These are phyloP conservation scores for Graphium sp. DNA, from an alignment of 2,329 filamentous ascomycete species.

Conservation along the genomic window DNA sequence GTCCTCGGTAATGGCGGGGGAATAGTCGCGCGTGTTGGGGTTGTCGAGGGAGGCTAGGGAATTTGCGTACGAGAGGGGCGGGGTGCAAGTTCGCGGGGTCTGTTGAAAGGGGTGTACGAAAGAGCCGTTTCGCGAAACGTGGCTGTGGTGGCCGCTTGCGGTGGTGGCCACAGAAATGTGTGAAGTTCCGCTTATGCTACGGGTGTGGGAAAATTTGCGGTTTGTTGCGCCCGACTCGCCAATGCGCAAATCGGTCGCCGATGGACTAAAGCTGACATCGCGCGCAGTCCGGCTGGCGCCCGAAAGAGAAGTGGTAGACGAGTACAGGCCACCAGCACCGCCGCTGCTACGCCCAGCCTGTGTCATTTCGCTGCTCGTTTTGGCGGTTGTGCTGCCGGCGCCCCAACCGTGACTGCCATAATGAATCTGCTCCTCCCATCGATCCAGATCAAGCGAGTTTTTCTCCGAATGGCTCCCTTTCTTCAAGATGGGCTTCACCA, in stretches of 20 bases:
- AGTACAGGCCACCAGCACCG: too few species aligned
- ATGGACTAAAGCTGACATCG: conserved; percentile 30
- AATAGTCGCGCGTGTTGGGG: conserved; percentile 28
- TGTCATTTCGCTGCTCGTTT: conserved; percentile 4
- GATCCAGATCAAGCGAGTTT: conserved; percentile 45
- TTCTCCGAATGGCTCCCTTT: conserved; percentile 39
- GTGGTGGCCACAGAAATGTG: conserved; percentile 38
- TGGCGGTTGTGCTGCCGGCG: conserved; percentile 7
- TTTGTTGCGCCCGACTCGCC: conserved; percentile 5
- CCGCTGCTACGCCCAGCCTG: conserved; percentile 4
- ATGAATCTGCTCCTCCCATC: conserved; percentile 37
- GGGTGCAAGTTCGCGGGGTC: conserved; percentile 42
- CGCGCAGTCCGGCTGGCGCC: conserved; percentile 12
- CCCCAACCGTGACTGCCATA: conserved; percentile 17
- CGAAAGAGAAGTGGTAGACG: too few species aligned
- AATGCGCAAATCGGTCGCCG: conserved; percentile 13
- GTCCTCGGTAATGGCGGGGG: conserved; percentile 36
- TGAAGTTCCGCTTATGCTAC: conserved; percentile 41
- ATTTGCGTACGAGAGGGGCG: conserved; percentile 40
- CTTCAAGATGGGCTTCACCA: conserved; percentile 28
- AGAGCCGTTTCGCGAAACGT: conserved; percentile 17
- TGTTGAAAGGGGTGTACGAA: conserved; percentile 52
- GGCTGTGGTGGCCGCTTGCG: conserved; percentile 24
- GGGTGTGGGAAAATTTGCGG: conserved; percentile 33
- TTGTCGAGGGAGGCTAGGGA: conserved; percentile 34